Evolutionary conservation across 345 rosid species (phyloP).

Genomic region (Camelina neglecta): DNA sequence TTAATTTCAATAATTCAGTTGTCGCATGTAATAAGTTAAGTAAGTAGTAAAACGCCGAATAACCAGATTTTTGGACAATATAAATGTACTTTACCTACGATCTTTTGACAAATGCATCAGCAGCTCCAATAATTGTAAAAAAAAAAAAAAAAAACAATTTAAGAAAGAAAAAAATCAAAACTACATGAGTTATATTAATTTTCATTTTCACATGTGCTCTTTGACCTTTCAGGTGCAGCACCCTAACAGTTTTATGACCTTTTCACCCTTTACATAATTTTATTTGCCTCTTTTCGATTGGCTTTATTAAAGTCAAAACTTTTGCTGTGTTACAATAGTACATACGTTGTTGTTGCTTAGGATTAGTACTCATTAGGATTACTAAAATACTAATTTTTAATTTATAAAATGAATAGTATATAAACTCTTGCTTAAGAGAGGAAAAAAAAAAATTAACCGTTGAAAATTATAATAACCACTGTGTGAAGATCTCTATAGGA

Average conservation of each 20-base stretch:
- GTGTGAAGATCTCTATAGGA: too few relatives aligned
- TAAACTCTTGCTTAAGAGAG: too few relatives aligned
- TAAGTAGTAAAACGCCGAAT: conserved; percentile 38
- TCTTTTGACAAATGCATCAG: conserved; percentile 37
- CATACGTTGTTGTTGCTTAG: conserved; percentile 6
- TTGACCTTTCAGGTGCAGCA: conserved; percentile 38
- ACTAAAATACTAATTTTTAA: too few relatives aligned
- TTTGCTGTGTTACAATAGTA: not conserved
- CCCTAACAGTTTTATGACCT: conserved; percentile 15
- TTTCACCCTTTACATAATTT: conserved; percentile 5
- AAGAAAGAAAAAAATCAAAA: not conserved
- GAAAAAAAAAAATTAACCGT: too few relatives aligned
- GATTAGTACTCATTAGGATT: not conserved
- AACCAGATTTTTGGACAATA: conserved; percentile 27
- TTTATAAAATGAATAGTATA: too few relatives aligned
- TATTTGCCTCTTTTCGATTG: not conserved
- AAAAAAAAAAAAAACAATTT: not conserved
- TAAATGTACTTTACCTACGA: conserved; percentile 45
- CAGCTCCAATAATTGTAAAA: conserved; percentile 35
- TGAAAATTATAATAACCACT: too few relatives aligned
- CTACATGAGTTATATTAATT: conserved; percentile 38
- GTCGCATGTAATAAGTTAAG: conserved; percentile 36
- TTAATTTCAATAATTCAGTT: conserved; percentile 29
- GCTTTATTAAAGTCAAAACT: conserved; percentile 33
- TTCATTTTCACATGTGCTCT: conserved; percentile 42